Evolutionary conservation across 2,329 filamentous ascomycete species (phyloP), one percentile per base, ranked within the genome.

Genomic region (Pyricularia pennisetigena): DNA sequence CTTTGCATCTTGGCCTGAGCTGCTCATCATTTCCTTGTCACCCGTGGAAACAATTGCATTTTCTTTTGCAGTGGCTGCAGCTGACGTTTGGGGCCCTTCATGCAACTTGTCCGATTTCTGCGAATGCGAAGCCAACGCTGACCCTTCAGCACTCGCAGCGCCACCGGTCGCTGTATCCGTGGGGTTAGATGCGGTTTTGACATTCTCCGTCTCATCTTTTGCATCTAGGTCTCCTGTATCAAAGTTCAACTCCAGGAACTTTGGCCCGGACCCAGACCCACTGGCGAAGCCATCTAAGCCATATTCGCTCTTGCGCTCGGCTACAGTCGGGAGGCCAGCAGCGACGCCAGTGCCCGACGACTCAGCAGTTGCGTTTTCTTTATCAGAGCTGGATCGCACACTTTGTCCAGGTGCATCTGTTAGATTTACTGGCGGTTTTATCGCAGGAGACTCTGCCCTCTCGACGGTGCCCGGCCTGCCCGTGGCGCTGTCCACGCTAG

Each of bases 231-330:
- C 10, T 26, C 29, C 64, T 20, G 65, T 29, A 26, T 54, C 80
- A 28, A 62, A 62, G 5, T 62, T 29, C 59, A 62, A 10, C 59
- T 62, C 23, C 26, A 62, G 59, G 14, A 16, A 29, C 24, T 62
- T 62, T 28, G 23, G 59, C 7, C 26, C 59, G 8, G 59, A 14
- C 14, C 26, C 59, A 16, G 59, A 14, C 14, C 59, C 59, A 28
- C 26, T 28, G 16, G 28, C 14, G 26, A 62, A 62, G 24, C 59
- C 14, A 10, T 86, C 83, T 69, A 86, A 77, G 12, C 81, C 83
- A 73, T 88, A 85, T 73, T 88, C 86, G 76, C 83, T 86, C 76
- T 83, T 87, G 68, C 83, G 80, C 75, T 88, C 86, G 2, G 80
- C 80, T 2, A 88, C 85, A 1, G 86, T 79, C 66, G 86, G 80